Percentiles rank a stretch among this genome's conserved stretches.
phyloP scores from a whole-genome alignment of 164 flowering plant species.

The Dillenia turbinata region DNA sequence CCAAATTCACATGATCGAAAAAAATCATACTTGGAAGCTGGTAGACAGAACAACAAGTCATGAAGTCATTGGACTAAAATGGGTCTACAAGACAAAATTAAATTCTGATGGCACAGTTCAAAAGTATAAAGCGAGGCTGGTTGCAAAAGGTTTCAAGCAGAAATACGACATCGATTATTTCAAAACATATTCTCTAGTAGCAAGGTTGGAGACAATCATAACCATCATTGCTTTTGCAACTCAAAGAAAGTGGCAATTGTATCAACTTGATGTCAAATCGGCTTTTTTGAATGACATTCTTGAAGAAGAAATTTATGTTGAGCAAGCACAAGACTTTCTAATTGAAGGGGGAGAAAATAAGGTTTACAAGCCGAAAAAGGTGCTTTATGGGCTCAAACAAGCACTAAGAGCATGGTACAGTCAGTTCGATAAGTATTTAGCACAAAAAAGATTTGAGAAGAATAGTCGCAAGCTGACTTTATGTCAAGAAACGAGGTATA shows the following conservation, averaged over 20 bases:
- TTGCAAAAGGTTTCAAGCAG: slow-evolving; percentile 5
- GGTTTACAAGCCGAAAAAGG: too few species aligned
- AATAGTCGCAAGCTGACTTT: too few species aligned
- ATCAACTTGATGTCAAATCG: slow-evolving; percentile 5
- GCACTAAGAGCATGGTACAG: too few species aligned
- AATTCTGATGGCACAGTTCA: background rate
- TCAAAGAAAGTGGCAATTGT: background rate
- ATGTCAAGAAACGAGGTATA: too few species aligned
- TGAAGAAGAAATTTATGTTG: too few species aligned
- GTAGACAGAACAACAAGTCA: background rate
- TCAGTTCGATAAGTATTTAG: too few species aligned
- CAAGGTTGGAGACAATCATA: background rate
- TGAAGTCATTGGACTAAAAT: slow-evolving; percentile 2
- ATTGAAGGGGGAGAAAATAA: too few species aligned
- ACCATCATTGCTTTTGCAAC: slow-evolving; percentile 1
- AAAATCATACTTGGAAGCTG: slow-evolving; percentile 1
- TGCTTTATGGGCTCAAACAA: too few species aligned
- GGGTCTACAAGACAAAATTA: background rate
- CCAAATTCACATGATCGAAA: background rate
- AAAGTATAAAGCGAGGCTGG: background rate
- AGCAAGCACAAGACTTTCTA: too few species aligned
- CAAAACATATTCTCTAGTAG: slow-evolving; percentile 1
- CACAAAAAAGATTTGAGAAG: too few species aligned
- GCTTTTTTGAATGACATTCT: background rate
- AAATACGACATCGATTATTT: background rate